Evolutionary conservation across 164 flowering plant genomes (phyloP).

Genomic region (Cinnamomum micranthum): DNA sequence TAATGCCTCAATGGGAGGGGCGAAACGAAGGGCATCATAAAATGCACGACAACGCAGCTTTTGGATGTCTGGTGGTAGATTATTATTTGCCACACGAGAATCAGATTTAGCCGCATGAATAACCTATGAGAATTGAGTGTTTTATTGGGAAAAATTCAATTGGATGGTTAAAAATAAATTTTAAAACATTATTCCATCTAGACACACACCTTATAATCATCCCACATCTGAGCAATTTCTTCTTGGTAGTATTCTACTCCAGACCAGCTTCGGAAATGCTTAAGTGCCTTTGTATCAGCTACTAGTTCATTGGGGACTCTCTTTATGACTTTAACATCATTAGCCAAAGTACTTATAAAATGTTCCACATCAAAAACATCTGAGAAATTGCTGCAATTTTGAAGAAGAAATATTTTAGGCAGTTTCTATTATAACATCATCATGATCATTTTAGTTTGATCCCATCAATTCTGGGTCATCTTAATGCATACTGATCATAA

Average conservation of each 20-base stretch:
- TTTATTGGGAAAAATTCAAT: background rate
- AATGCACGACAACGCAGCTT: constrained; percentile 93
- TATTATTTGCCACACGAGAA: constrained; percentile 91
- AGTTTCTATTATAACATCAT: too few relatives aligned
- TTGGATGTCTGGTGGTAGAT: constrained; percentile 84
- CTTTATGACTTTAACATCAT: constrained; percentile 70
- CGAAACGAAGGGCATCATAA: constrained; percentile 86
- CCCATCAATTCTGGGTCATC: too few relatives aligned
- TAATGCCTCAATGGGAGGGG: constrained; percentile 84
- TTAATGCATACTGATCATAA: too few relatives aligned
- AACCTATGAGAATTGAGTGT: constrained; percentile 34
- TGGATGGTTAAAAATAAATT: too few relatives aligned
- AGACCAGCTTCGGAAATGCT: constrained; percentile 91
- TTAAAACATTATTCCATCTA: too few relatives aligned
- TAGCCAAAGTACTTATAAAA: constrained; percentile 64
- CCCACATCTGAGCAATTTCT: constrained; percentile 84
- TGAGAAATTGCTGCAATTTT: constrained; percentile 80
- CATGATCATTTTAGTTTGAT: too few relatives aligned
- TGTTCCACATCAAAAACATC: constrained; percentile 90
- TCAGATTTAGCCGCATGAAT: constrained; percentile 97
- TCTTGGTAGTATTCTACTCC: constrained; percentile 77
- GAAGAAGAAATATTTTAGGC: background rate
- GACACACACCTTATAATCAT: constrained; percentile 57
- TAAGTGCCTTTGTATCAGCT: constrained; percentile 53
- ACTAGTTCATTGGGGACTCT: constrained; percentile 71